phyloP scores from a whole-genome alignment of 2,329 filamentous ascomycete genomes.

The Cladosporium oxysporum region DNA sequence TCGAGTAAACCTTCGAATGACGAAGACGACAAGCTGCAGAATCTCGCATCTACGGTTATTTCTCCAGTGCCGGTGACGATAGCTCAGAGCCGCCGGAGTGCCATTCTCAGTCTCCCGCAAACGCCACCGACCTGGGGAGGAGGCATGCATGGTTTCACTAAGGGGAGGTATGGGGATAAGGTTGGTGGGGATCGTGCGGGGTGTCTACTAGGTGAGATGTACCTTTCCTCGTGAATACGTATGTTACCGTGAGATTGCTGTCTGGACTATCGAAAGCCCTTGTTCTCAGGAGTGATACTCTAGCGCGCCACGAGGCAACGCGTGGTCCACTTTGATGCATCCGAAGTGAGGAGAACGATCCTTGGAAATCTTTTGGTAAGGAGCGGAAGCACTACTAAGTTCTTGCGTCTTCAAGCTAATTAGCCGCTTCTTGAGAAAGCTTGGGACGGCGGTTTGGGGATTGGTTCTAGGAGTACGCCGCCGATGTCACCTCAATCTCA shows the following conservation, averaged over 20 bases:
- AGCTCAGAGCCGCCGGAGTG: conserved; percentile 16
- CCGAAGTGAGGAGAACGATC: background rate
- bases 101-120: conserved; percentile 13
- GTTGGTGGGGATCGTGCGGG: conserved; percentile 15
- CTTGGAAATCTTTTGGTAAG: background rate
- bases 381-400: background rate
- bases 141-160: background rate
- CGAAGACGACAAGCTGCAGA: background rate
- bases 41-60: background rate
- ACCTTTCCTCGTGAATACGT: background rate
- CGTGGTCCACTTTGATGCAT: background rate
- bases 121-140: conserved; percentile 6
- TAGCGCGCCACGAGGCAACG: background rate
- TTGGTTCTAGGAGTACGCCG: conserved; percentile 7
- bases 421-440: conserved; percentile 16
- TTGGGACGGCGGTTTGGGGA: conserved; percentile 1
- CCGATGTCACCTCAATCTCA: conserved; percentile 17
- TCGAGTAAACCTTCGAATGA: conserved; percentile 17
- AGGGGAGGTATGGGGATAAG: conserved; percentile 9
- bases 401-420: conserved; percentile 8
- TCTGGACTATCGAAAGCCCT: background rate
- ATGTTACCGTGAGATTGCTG: background rate
- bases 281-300: background rate
- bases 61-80: background rate
- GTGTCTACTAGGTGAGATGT: background rate